These are phyloP conservation scores for Tulasnella sp. DNA, from an alignment of 768 basidiomycete species.

Conservation along the genomic window DNA sequence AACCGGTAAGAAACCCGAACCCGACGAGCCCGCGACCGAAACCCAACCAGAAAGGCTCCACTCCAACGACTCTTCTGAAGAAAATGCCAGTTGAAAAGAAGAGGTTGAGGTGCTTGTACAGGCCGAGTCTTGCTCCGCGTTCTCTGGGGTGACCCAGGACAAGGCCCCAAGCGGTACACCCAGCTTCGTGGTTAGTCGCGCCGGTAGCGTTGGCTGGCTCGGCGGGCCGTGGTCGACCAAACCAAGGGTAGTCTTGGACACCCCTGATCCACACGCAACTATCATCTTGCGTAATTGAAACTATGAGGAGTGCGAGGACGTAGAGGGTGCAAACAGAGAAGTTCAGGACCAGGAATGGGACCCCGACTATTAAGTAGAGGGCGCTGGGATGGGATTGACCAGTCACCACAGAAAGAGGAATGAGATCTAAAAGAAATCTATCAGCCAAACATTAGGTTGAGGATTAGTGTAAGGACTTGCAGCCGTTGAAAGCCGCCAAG, in stretches of 20 bases:
- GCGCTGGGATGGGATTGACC: neutral
- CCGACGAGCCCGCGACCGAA: neutral
- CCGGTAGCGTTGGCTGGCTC: neutral
- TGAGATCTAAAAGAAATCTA: neutral
- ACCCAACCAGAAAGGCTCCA: constrained; percentile 6
- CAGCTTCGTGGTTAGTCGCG: neutral
- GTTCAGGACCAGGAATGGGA: neutral
- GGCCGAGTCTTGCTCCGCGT: neutral
- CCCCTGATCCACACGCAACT: neutral
- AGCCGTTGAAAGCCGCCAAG: neutral
- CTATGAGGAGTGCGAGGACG: neutral
- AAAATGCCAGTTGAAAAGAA: constrained; percentile 3
- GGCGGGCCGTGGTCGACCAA: neutral
- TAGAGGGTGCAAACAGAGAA: neutral
- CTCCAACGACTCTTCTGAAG: neutral
- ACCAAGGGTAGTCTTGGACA: constrained; percentile 1
- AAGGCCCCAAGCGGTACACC: neutral
- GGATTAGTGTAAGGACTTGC: neutral
- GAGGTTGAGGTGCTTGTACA: neutral
- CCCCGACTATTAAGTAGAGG: neutral
- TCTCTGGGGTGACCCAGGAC: neutral
- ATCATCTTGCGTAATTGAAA: neutral
- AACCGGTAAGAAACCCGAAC: neutral
- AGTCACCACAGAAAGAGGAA: neutral
- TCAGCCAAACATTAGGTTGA: neutral